Evolutionary conservation across 805 yeast species (phyloP), one percentile per base, ranked within the genome.

Genomic region (Lachancea thermotolerans): DNA sequence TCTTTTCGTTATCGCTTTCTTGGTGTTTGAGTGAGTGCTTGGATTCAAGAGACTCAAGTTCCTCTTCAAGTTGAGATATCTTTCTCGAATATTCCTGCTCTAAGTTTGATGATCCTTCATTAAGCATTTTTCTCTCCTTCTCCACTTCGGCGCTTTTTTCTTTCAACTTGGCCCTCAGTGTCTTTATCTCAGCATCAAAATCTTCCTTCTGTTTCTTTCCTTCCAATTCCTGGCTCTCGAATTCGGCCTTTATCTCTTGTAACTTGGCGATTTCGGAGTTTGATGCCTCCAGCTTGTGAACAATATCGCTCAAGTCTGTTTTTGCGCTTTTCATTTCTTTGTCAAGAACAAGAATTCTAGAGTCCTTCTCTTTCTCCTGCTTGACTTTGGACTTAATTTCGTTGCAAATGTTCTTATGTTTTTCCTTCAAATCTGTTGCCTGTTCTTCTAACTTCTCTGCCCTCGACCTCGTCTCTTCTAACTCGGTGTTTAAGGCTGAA

Each of bases 61-160:
- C 36, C n/a, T 50, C 48, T 32, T 46, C 54, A 18, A 51, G 38
- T 25, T 35, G 17, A 21, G 47, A 16, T 11, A 51, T 47, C 15
- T 52, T 49, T 25, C 44, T 73, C 10, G 72, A 64, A 52, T 75
- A 77, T 45, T 74, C 77, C 49, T 71, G 67, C 1, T 73, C 63
- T 0, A 72, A 64, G 0, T 75, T 66, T 45, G 74, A 78, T 1
- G 83, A 77, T 42, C 63, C 72, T 42, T 74, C 74, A 41, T 69
- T 69, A 11, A 75, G 54, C 51, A 73, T 58, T 12, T 62, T 64
- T 42, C 82, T 62, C 53, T 78, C 82, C 35, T 66, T 66, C 38
- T 77, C 82, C 46, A 78, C 69, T 33, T 72, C 79, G 34, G 60
- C 50, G 0, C 51, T 52, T 49, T 73, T 77, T 16, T 53, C 53